These are phyloP conservation scores for Beta vulgaris DNA, from an alignment of 148 eudicot species.

Conservation along the genomic window DNA sequence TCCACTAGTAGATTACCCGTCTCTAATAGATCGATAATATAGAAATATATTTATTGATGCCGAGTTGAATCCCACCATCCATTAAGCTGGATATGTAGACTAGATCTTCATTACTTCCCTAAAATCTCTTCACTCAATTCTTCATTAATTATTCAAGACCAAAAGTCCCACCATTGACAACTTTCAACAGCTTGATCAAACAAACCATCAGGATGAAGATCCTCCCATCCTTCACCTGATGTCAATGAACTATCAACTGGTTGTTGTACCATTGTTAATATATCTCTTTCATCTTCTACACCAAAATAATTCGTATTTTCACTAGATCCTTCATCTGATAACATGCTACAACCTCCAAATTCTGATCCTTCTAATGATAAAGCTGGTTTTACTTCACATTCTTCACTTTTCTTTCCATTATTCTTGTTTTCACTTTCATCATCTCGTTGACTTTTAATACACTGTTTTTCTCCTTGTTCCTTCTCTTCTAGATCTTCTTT, in stretches of 20 bases:
- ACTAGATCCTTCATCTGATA: slow-evolving; percentile 47
- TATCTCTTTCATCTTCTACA: slow-evolving; percentile 35
- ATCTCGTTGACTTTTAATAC: not conserved
- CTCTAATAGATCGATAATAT: too few species aligned
- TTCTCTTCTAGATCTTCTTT: slow-evolving; percentile 35
- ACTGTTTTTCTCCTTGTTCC: slow-evolving; percentile 14
- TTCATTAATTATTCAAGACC: slow-evolving; percentile 32
- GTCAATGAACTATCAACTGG: slow-evolving; percentile 32
- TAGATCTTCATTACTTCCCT: too few species aligned
- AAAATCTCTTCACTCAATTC: too few species aligned
- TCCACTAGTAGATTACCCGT: too few species aligned
- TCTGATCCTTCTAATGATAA: slow-evolving; percentile 32
- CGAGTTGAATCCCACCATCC: too few species aligned
- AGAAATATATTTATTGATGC: too few species aligned
- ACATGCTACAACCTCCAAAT: slow-evolving; percentile 29
- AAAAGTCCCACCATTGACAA: slow-evolving; percentile 66
- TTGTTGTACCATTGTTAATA: slow-evolving; percentile 33
- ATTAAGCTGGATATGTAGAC: too few species aligned
- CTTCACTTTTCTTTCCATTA: not conserved
- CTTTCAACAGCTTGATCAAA: slow-evolving; percentile 34
- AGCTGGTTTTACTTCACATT: slow-evolving; percentile 25
- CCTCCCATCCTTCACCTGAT: slow-evolving; percentile 40
- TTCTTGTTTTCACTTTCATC: slow-evolving; percentile 11
- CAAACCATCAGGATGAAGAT: slow-evolving; percentile 31
- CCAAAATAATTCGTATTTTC: slow-evolving; percentile 38